These are phyloP conservation scores for Ceratopteris richardii DNA, from an alignment of 75 land plant species.

Conservation along the genomic window DNA sequence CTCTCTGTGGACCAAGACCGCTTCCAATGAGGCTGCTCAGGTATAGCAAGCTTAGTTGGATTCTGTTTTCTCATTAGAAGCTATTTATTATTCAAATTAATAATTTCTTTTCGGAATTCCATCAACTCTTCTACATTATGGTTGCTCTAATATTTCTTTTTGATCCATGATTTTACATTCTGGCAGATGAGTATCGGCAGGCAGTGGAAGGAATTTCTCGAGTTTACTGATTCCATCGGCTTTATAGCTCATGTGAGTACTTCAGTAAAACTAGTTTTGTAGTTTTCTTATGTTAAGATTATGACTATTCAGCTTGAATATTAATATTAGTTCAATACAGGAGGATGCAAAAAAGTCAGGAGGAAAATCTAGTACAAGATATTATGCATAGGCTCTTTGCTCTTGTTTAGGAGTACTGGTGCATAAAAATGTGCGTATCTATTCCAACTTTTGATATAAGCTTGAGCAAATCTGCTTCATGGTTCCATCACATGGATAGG, in stretches of 20 bases:
- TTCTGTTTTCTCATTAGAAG: not conserved
- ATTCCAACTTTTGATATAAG: no score
- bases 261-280: not conserved
- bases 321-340: conserved; percentile 7
- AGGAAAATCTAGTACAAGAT: conserved; percentile 3
- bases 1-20: conserved; percentile 62
- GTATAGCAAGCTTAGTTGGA: conserved; percentile 12
- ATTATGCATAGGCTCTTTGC: not conserved
- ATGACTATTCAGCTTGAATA: no score
- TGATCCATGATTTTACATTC: not conserved
- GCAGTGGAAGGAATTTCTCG: conserved; percentile 62
- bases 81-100: not conserved
- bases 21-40: conserved; percentile 61
- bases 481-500: no score
- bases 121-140: not conserved
- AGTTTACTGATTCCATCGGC: conserved; percentile 41
- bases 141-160: not conserved
- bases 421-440: no score
- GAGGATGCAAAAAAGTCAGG: conserved; percentile 37
- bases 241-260: conserved; percentile 49
- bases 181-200: conserved; percentile 51
- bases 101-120: not conserved
- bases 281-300: not conserved
- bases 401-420: no score
- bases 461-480: no score